Evolutionary conservation across 2,329 filamentous ascomycete genomes (phyloP), one percentile per base, ranked within the genome.

Genomic region (Fusarium xyrophilum): DNA sequence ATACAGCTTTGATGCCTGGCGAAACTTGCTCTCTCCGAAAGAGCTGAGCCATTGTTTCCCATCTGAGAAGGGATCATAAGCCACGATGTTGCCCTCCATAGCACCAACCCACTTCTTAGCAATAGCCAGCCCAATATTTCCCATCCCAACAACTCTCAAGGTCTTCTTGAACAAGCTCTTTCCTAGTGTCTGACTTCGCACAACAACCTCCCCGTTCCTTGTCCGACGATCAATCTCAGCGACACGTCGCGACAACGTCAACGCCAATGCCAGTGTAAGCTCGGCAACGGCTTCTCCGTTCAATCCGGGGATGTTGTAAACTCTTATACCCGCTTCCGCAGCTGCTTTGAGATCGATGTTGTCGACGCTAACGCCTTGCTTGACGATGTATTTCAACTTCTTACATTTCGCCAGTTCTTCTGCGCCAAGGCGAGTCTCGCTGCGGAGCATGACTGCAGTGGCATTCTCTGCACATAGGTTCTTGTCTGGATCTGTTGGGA

Each of bases 41-140:
- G 21, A 28, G 11, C 7, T 14, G 2, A 36, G 21, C 54, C 54
- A 56, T 1, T 40, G 7, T 0, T 54, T 56, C 2, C 54, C 54
- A 19, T 56, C 46, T 0, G 54, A 56, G 2, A 56, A 56, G 0
- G 54, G 54, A 21, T 56, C 54, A 13, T 56, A 54, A 1, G 54
- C 28, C 0, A 56, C 13, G 1, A 56, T 40, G 3, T 0, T 54
- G 2, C 54, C 54, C 7, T 40, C 54, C 54, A 54, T 53, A 4
- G 54, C 54, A 0, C 54, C 54, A 27, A 27, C 13, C 54, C 54
- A 56, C 13, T 56, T 56, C 54, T 33, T 54, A 12, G 54, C 54
- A 21, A 56, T 35, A 23, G 54, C 21, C 3, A 56, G 6, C 0
- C 54, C 54, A 15, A 56, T 54, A 6, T 56, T 56, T 1, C 54